Percentiles rank a stretch among this genome's conserved stretches.
Conservation (phyloP, 805 yeast genomes). For the Candida ortonii region DNA sequence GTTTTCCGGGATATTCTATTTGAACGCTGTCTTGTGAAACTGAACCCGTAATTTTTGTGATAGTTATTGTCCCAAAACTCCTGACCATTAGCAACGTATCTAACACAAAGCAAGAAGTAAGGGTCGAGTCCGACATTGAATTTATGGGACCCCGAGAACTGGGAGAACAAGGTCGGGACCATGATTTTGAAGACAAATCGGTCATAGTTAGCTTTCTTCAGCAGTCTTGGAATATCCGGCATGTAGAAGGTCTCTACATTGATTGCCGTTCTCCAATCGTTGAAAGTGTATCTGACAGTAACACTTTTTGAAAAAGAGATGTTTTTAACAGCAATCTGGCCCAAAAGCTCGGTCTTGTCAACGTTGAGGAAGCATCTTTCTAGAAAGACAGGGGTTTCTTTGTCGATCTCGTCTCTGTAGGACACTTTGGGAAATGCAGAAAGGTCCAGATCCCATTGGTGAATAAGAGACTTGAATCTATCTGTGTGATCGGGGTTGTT, state of each 20-base stretch:
- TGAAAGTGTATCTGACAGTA: constrained; percentile 68
- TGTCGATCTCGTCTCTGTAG: constrained; percentile 43
- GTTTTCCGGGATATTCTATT: constrained; percentile 1
- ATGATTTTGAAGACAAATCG: constrained; percentile 67
- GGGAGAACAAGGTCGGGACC: constrained; percentile 39
- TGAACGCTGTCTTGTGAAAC: constrained; percentile 21
- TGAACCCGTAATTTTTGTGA: constrained; percentile 54
- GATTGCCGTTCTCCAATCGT: constrained; percentile 72
- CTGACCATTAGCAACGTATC: constrained; percentile 44
- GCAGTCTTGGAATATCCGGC: constrained; percentile 50
- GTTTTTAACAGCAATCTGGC: constrained; percentile 78
- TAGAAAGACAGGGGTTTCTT: constrained; percentile 50
- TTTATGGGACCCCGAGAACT: constrained; percentile 21
- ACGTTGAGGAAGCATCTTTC: constrained; percentile 60
- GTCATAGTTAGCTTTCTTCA: constrained; percentile 56
- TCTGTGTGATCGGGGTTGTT: constrained; percentile 16
- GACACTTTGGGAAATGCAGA: constrained; percentile 44
- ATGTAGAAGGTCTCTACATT: constrained; percentile 65
- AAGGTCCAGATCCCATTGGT: constrained; percentile 44
- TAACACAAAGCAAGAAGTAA: constrained; percentile 48
- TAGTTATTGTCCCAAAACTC: constrained; percentile 82
- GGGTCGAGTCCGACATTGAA: constrained; percentile 25
- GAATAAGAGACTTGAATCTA: constrained; percentile 23
- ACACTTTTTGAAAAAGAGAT: constrained; percentile 65
- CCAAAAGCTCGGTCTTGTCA: constrained; percentile 59